Conservation (phyloP, 306 rosid genomes). For the Mimosa bimucronata region DNA sequence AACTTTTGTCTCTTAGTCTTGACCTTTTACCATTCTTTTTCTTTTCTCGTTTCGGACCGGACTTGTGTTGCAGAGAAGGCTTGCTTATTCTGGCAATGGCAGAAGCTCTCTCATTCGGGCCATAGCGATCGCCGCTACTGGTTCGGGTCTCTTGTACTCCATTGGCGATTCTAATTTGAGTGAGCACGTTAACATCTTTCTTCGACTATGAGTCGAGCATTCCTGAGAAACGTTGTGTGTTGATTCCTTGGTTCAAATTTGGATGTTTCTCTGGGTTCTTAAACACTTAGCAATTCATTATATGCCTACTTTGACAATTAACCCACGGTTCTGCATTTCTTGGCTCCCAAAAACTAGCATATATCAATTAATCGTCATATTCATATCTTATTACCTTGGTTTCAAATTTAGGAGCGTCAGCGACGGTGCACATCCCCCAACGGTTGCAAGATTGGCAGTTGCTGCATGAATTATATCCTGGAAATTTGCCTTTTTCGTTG, state of each 20-base stretch:
- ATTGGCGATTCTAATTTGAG: constrained; percentile 31
- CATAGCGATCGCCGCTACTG: constrained; percentile 51
- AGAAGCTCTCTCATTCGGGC: constrained; percentile 43
- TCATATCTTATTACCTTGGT: constrained; percentile 1
- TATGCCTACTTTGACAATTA: neutral
- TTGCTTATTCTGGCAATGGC: constrained; percentile 26
- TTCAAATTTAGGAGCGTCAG: constrained; percentile 46
- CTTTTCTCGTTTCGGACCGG: neutral
- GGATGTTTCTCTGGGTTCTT: neutral
- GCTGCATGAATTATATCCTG: constrained; percentile 20
- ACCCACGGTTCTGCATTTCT: neutral
- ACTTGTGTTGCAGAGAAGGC: constrained; percentile 45
- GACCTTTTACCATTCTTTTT: neutral
- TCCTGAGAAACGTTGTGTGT: neutral
- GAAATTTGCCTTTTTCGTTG: constrained; percentile 5
- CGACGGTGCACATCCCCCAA: constrained; percentile 41
- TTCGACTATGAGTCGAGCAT: neutral
- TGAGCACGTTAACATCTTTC: constrained; percentile 29
- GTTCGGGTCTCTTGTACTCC: constrained; percentile 45
- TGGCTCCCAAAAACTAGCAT: neutral
- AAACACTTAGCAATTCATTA: neutral
- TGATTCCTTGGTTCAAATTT: neutral
- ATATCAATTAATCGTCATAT: neutral
- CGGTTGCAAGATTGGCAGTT: constrained; percentile 46
- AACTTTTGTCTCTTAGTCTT: neutral